Conservation (phyloP, 805 yeast species). For the Suhomyces vadensis region DNA sequence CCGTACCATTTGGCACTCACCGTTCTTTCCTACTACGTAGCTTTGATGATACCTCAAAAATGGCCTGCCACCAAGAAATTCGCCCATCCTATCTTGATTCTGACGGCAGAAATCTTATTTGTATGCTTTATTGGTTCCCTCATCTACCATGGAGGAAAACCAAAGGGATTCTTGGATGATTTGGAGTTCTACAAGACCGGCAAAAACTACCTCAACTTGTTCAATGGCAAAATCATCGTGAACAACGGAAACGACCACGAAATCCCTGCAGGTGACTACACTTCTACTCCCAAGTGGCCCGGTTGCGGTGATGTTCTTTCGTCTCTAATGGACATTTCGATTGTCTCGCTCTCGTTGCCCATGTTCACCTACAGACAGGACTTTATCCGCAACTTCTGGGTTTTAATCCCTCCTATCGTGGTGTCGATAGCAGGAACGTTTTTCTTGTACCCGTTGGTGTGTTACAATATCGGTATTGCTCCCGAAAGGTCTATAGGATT, state of each 20-base stretch:
- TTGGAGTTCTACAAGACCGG: conserved; percentile 67
- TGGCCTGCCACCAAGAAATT: conserved; percentile 49
- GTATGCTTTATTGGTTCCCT: conserved; percentile 60
- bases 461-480: conserved; percentile 64
- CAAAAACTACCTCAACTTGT: conserved; percentile 59
- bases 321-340: conserved; percentile 73
- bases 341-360: conserved; percentile 73
- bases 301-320: conserved; percentile 80
- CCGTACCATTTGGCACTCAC: conserved; percentile 65
- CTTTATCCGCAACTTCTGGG: conserved; percentile 56
- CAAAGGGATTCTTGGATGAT: conserved; percentile 52
- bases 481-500: conserved; percentile 66
- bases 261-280: conserved; percentile 19
- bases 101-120: conserved; percentile 64
- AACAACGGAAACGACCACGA: conserved; percentile 26
- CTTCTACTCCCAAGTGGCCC: conserved; percentile 53
- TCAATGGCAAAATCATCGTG: conserved; percentile 39
- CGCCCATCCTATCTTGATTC: conserved; percentile 72
- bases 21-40: conserved; percentile 54
- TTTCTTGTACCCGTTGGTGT: conserved; percentile 69
- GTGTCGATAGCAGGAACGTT: conserved; percentile 57
- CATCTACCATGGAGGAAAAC: conserved; percentile 43
- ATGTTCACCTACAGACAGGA: conserved; percentile 74
- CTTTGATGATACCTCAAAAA: conserved; percentile 45
- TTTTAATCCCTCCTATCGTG: conserved; percentile 60